These are phyloP conservation scores for Solanum etuberosum DNA, from an alignment of 257 asterid genomes.

Conservation along the genomic window DNA sequence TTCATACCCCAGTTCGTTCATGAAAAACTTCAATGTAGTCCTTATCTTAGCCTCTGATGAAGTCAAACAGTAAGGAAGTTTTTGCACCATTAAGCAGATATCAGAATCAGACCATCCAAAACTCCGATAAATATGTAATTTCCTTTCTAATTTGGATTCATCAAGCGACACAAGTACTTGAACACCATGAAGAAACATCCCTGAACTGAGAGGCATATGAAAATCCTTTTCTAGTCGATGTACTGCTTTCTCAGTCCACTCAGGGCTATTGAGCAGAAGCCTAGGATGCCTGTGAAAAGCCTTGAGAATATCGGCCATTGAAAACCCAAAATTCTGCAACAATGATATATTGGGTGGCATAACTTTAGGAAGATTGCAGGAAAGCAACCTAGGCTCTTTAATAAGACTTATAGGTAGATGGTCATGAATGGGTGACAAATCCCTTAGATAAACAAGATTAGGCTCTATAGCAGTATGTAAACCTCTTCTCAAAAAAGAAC, in stretches of 20 bases:
- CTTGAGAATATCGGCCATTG: neutral
- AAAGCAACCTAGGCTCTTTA: neutral
- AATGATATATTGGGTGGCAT: neutral
- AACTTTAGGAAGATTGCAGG: neutral
- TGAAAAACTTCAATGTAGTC: neutral
- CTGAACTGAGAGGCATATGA: neutral
- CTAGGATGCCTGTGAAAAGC: neutral
- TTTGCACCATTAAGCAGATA: neutral
- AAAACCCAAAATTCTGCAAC: neutral
- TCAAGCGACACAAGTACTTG: neutral
- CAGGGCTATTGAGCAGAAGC: neutral
- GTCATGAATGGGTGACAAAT: neutral
- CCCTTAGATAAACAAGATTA: neutral
- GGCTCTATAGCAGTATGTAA: neutral
- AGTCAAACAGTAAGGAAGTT: neutral
- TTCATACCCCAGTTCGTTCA: neutral
- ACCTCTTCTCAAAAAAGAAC: neutral
- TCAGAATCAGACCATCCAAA: constrained; percentile 5
- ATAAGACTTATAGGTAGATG: neutral
- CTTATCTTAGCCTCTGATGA: neutral
- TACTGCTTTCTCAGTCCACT: neutral
- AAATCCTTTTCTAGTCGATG: neutral
- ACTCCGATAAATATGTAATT: neutral
- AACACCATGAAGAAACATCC: neutral
- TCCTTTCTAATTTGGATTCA: neutral